Conservation (phyloP, 2,329 filamentous ascomycete genomes). For the Botrytis elliptica region DNA sequence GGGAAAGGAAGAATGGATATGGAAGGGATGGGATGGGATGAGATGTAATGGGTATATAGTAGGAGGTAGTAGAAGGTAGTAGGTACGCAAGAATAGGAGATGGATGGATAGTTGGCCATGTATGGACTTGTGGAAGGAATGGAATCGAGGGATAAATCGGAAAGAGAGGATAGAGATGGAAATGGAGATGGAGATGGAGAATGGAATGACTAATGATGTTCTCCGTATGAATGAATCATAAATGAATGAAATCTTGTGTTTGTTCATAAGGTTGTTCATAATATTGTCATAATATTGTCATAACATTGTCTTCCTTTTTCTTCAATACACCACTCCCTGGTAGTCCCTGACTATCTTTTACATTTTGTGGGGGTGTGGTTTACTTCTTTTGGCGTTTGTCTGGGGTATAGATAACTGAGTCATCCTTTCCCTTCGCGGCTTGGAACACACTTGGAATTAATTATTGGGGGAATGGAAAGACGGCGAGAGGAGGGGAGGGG, state of each 20-base stretch:
- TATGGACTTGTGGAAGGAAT: neutral
- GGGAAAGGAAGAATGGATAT: neutral
- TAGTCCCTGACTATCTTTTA: neutral
- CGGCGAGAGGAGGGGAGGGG: too few relatives aligned
- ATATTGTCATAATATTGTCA: too few relatives aligned
- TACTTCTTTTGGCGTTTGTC: neutral
- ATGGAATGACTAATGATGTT: neutral
- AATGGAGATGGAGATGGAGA: too few relatives aligned
- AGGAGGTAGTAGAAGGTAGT: too few relatives aligned
- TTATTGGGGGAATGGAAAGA: neutral
- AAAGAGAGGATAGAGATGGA: neutral
- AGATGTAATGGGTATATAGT: neutral
- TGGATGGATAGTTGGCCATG: too few relatives aligned
- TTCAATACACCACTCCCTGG: neutral
- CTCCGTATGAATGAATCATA: neutral
- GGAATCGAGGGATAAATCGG: neutral
- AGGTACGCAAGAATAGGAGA: too few relatives aligned
- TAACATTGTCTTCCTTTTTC: neutral
- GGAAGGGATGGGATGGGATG: neutral
- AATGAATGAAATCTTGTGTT: neutral
- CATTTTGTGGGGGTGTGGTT: slow-evolving; percentile 1
- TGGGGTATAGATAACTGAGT: slow-evolving; percentile 15
- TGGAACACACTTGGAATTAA: neutral
- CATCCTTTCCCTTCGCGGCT: neutral
- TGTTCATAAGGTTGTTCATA: neutral